A percentile compares a stretch with the other conserved stretches of the same genome.
Evolutionary conservation across 2,329 filamentous ascomycete genomes (phyloP).

Genomic region (Bipolaris gigantea): DNA sequence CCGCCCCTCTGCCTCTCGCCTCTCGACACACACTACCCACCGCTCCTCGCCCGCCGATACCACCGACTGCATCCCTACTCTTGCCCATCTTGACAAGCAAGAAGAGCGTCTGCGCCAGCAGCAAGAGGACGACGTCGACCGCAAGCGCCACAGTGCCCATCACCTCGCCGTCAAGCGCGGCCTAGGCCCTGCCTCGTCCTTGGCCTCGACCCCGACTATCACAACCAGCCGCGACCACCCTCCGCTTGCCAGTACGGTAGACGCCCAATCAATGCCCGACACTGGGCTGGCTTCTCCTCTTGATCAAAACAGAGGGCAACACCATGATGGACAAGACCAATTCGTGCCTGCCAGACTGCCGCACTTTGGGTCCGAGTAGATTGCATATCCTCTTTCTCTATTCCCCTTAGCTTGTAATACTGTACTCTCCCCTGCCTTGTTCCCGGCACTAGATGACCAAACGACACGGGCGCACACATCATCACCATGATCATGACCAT

Average conservation of each 20-base stretch:
- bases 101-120: conserved; percentile 57
- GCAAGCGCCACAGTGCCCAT: conserved; percentile 58
- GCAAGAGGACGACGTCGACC: conserved; percentile 59
- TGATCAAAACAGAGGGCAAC: conserved; percentile 35
- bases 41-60: conserved; percentile 26
- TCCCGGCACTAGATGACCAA: neutral
- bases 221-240: conserved; percentile 9
- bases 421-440: neutral
- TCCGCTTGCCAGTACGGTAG: conserved; percentile 28
- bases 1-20: conserved; percentile 51
- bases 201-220: conserved; percentile 22
- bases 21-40: conserved; percentile 47
- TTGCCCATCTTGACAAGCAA: conserved; percentile 60
- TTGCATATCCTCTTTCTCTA: neutral
- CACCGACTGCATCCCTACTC: conserved; percentile 48
- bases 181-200: conserved; percentile 36
- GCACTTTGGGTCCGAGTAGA: conserved; percentile 26
- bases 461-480: neutral
- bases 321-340: conserved; percentile 22
- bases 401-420: neutral
- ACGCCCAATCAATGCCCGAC: conserved; percentile 36
- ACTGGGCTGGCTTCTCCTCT: conserved; percentile 35
- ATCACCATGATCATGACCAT: neutral
- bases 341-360: conserved; percentile 44
- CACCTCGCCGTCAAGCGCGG: conserved; percentile 59